Percentiles rank a stretch among this genome's conserved stretches.
These are phyloP conservation scores for Talaromyces marneffei DNA, from an alignment of 2,329 filamentous ascomycete species.

Conservation along the genomic window DNA sequence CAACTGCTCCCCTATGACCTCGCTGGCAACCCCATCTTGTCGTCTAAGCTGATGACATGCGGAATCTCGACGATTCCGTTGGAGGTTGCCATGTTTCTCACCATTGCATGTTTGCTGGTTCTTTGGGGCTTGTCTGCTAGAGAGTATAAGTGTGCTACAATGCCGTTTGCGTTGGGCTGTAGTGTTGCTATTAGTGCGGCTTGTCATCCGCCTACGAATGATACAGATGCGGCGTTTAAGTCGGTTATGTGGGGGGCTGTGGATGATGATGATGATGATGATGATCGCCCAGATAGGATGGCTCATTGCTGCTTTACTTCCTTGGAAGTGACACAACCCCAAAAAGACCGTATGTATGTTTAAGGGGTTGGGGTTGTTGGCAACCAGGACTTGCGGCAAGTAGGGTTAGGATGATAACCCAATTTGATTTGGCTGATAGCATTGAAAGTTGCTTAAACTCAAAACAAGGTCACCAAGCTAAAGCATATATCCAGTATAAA, in stretches of 20 bases:
- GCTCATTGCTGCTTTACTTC: neutral
- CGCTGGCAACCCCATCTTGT: neutral
- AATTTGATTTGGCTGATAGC: no score
- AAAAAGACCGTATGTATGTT: neutral
- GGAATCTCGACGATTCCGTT: neutral
- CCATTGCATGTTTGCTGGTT: neutral
- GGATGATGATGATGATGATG: neutral
- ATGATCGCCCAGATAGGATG: neutral
- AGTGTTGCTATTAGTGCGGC: slow-evolving; percentile 12
- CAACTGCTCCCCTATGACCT: neutral
- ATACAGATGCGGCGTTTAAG: slow-evolving; percentile 5
- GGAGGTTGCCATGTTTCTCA: neutral
- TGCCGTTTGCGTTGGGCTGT: slow-evolving; percentile 9
- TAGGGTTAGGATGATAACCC: no score
- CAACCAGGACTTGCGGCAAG: no score
- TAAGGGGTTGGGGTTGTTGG: neutral
- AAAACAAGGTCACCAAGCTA: no score
- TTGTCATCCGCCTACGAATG: slow-evolving; percentile 11
- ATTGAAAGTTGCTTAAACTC: no score
- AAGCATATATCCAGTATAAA: no score
- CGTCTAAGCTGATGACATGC: neutral
- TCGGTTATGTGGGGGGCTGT: no score
- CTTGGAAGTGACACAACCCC: neutral
- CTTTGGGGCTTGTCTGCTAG: neutral
- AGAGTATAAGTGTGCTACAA: neutral